Evolutionary conservation across 805 yeast species (phyloP).

Genomic region (Teunomyces lycoperdinae): DNA sequence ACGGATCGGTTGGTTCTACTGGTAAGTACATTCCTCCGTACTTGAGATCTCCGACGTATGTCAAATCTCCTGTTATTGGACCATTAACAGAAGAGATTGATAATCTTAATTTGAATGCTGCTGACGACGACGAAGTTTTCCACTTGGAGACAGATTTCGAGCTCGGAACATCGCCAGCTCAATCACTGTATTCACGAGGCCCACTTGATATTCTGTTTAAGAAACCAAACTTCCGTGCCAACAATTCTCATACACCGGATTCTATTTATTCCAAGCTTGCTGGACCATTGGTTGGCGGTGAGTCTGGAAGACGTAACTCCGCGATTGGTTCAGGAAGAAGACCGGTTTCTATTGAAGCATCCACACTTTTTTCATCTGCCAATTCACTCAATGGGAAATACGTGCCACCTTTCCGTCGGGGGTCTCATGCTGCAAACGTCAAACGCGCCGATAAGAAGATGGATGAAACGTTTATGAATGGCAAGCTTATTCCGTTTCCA

Average conservation of each 20-base stretch:
- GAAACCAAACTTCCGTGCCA: conserved; percentile 14
- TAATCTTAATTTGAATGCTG: conserved; percentile 22
- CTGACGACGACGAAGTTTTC: conserved; percentile 36
- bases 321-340: conserved; percentile 1
- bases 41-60: conserved; percentile 35
- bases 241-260: conserved; percentile 5
- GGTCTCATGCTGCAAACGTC: conserved; percentile 30
- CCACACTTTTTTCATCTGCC: conserved; percentile 11
- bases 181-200: not conserved
- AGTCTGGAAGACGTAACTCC: conserved; percentile 6
- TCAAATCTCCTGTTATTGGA: conserved; percentile 30
- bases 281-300: not conserved
- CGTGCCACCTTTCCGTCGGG: conserved; percentile 70
- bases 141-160: conserved; percentile 42
- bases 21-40: conserved; percentile 44
- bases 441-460: conserved; percentile 5
- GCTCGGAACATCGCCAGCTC: conserved; percentile 3
- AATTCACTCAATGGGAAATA: conserved; percentile 49
- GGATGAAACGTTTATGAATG: conserved; percentile 1
- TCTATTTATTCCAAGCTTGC: not conserved
- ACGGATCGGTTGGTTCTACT: conserved; percentile 7
- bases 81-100: conserved; percentile 39
- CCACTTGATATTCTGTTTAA: conserved; percentile 10
- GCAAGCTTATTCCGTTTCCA: conserved; percentile 2
- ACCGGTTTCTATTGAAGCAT: conserved; percentile 7